A percentile compares a stretch with the other conserved stretches of the same genome.
phyloP scores from a whole-genome alignment of 371 early-diverging fungal genomes.

The Haplosporangium sp. region DNA sequence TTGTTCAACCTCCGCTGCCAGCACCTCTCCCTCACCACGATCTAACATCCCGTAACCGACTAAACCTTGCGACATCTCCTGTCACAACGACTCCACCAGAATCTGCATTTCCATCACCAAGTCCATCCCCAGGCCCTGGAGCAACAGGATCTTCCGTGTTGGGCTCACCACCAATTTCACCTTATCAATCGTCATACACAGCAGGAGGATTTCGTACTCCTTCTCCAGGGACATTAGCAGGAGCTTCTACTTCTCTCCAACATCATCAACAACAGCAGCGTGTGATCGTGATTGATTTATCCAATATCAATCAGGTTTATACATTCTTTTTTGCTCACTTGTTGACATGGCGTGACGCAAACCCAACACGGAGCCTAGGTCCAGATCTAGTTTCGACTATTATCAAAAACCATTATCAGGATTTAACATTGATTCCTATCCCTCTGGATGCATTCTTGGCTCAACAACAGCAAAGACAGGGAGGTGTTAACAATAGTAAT shows the following conservation, averaged over 20 bases:
- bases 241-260: not conserved
- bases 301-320: constrained; percentile 48
- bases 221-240: constrained; percentile 14
- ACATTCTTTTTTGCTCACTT: constrained; percentile 52
- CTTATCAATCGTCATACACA: constrained; percentile 4
- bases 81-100: constrained; percentile 20
- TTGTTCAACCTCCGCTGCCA: constrained; percentile 32
- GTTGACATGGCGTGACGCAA: constrained; percentile 48
- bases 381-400: constrained; percentile 50
- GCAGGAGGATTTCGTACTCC: constrained; percentile 10
- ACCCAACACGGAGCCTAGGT: constrained; percentile 49
- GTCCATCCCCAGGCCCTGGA: constrained; percentile 17
- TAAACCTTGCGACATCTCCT: constrained; percentile 35
- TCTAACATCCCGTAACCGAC: constrained; percentile 48
- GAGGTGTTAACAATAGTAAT: not conserved
- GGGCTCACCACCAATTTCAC: constrained; percentile 31
- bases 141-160: constrained; percentile 13
- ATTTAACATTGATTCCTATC: constrained; percentile 46
- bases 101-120: constrained; percentile 25
- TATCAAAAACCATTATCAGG: constrained; percentile 55
- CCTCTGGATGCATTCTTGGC: constrained; percentile 39
- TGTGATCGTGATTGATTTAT: constrained; percentile 34
- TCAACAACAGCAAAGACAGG: constrained; percentile 15
- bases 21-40: constrained; percentile 37
- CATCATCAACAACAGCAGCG: constrained; percentile 8